Conservation (phyloP, 2,329 filamentous ascomycete species). For the Cordyceps militaris region DNA sequence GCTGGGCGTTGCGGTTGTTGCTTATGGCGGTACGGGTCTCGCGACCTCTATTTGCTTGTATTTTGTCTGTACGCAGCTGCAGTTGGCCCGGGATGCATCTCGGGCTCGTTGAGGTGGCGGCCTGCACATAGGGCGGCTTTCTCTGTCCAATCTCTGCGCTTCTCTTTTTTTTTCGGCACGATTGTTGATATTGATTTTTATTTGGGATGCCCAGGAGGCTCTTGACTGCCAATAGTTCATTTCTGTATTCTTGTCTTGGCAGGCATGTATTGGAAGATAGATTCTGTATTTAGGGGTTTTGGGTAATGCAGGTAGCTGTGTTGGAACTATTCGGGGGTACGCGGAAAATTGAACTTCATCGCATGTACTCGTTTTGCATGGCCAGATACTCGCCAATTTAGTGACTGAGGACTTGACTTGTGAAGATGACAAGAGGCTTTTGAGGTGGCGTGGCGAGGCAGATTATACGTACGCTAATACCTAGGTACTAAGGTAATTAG, state of each 20-base stretch:
- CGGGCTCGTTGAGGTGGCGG: background rate
- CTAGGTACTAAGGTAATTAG: too few relatives aligned
- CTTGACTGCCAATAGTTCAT: constrained; percentile 2
- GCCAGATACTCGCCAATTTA: too few relatives aligned
- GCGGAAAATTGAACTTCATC: background rate
- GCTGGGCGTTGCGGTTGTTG: background rate
- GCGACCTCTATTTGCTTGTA: background rate
- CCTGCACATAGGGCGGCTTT: background rate
- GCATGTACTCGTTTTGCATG: background rate
- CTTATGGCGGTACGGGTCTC: background rate
- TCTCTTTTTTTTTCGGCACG: constrained; percentile 12
- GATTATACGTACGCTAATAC: too few relatives aligned
- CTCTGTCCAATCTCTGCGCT: background rate
- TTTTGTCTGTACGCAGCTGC: background rate
- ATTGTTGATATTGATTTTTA: constrained; percentile 11
- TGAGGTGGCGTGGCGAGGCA: too few relatives aligned
- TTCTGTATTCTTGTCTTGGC: constrained; percentile 5
- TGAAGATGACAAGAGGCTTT: too few relatives aligned
- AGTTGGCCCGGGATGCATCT: background rate
- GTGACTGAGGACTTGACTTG: too few relatives aligned
- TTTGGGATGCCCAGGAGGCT: constrained; percentile 11
- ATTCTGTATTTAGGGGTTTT: constrained; percentile 10
- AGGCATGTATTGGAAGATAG: constrained; percentile 9
- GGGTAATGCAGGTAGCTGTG: constrained; percentile 4
- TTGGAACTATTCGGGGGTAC: background rate